Percentiles rank a stretch among this genome's conserved stretches.
phyloP scores from a whole-genome alignment of 768 basidiomycete genomes.

The Russula lepida region DNA sequence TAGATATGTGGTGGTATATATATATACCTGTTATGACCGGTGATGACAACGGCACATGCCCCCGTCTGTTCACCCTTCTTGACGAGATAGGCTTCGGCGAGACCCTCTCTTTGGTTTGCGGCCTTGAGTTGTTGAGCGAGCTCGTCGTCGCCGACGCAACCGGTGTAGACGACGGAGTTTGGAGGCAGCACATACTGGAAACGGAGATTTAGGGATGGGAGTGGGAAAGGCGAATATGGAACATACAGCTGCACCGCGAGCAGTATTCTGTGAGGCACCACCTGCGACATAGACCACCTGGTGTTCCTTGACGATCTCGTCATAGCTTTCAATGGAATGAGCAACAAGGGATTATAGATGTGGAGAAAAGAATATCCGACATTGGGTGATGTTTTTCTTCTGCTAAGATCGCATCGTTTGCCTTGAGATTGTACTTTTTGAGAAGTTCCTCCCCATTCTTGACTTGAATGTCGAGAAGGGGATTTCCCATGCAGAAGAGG shows the following conservation, averaged over 20 bases:
- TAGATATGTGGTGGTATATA: constrained; percentile 22
- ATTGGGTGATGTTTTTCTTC: constrained; percentile 81
- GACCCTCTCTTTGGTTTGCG: constrained; percentile 89
- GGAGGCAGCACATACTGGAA: constrained; percentile 82
- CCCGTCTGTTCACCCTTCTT: constrained; percentile 84
- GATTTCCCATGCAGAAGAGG: constrained; percentile 91
- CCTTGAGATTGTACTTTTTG: constrained; percentile 81
- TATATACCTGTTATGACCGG: constrained; percentile 76
- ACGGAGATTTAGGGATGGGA: background rate
- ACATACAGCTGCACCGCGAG: constrained; percentile 90
- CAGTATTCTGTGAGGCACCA: constrained; percentile 94
- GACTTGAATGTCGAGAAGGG: constrained; percentile 94
- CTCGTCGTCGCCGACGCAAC: constrained; percentile 90
- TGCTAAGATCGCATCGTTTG: constrained; percentile 95
- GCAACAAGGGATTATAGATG: background rate
- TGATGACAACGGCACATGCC: constrained; percentile 93
- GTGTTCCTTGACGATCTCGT: constrained; percentile 70
- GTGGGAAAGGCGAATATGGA: background rate
- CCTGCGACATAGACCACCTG: constrained; percentile 89
- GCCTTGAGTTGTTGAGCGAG: constrained; percentile 80
- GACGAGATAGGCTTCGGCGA: constrained; percentile 83
- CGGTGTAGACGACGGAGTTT: constrained; percentile 85
- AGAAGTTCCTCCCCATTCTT: constrained; percentile 75
- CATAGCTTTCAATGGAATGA: constrained; percentile 52
- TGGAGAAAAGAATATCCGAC: constrained; percentile 35